Evolutionary conservation across 495 filamentous ascomycete genomes (phyloP).

Genomic region (Tuber borchii): DNA sequence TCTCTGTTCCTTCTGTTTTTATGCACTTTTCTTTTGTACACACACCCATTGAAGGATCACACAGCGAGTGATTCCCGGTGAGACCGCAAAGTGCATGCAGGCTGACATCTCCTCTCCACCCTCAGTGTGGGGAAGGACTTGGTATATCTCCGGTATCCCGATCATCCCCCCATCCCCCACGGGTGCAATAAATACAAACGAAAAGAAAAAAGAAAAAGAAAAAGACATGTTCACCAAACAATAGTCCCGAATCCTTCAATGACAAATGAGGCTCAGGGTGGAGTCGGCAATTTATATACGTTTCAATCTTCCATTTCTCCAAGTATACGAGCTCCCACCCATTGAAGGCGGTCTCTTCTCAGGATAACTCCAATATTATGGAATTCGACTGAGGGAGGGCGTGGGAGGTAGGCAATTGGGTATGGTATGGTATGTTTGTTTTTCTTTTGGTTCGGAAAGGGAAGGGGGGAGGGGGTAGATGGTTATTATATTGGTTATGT

Average conservation of each 20-base stretch:
- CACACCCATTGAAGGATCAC: background rate
- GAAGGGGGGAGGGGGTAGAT: background rate
- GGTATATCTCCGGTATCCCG: too few relatives aligned
- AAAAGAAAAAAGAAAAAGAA: background rate
- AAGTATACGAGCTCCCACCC: slow-evolving; percentile 2
- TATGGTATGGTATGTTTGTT: slow-evolving; percentile 3
- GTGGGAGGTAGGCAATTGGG: slow-evolving; percentile 11
- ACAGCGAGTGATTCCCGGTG: background rate
- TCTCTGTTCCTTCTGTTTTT: background rate
- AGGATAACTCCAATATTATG: slow-evolving; percentile 6
- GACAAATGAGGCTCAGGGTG: slow-evolving; percentile 2
- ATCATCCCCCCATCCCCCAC: background rate
- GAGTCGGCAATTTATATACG: background rate
- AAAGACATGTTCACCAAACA: background rate
- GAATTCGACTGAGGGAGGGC: background rate
- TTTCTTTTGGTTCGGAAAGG: background rate
- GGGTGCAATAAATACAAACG: background rate
- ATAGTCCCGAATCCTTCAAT: background rate
- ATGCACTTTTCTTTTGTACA: background rate
- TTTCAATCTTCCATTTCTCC: background rate
- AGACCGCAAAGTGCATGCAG: background rate
- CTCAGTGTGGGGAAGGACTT: background rate
- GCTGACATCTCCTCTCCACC: background rate
- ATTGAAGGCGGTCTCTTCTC: background rate
- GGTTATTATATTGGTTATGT: background rate